Evolutionary conservation across 1,139 yeast species (phyloP).

Genomic region (Magnusiomyces clavatus): DNA sequence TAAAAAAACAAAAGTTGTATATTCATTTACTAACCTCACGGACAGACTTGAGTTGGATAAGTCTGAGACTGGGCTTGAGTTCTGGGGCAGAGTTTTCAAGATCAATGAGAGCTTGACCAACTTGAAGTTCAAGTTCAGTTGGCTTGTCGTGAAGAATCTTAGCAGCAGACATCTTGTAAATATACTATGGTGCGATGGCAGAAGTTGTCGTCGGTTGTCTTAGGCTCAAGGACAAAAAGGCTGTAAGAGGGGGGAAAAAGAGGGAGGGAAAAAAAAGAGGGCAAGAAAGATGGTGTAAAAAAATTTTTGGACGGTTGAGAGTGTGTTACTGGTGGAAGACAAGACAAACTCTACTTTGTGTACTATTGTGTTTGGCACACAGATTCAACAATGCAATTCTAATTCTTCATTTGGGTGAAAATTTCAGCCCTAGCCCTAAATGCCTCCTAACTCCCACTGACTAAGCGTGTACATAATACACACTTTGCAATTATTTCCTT

Average conservation of each 20-base stretch:
- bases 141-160: slow-evolving; percentile 74
- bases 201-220: slow-evolving; percentile 10
- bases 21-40: slow-evolving; percentile 49
- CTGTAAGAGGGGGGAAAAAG: slow-evolving; percentile 1
- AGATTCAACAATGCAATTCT: neutral
- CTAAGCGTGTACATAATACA: neutral
- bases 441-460: neutral
- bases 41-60: slow-evolving; percentile 97
- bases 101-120: slow-evolving; percentile 98
- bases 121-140: slow-evolving; percentile 98
- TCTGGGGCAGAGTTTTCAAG: slow-evolving; percentile 91
- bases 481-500: too few species aligned
- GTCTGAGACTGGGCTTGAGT: slow-evolving; percentile 96
- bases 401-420: too few species aligned
- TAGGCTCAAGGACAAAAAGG: slow-evolving; percentile 2
- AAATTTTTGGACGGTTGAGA: too few species aligned
- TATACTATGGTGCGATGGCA: slow-evolving; percentile 7
- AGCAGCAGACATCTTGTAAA: slow-evolving; percentile 73
- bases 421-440: too few species aligned
- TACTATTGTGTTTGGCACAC: neutral
- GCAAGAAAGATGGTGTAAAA: neutral
- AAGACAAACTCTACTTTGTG: neutral
- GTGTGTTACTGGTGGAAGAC: too few species aligned
- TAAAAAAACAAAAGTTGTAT: slow-evolving; percentile 6
- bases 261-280: slow-evolving; percentile 1